Evolutionary conservation across 2,329 filamentous ascomycete genomes (phyloP), one percentile per base, ranked within the genome.

Genomic region (Calycina herbarum): DNA sequence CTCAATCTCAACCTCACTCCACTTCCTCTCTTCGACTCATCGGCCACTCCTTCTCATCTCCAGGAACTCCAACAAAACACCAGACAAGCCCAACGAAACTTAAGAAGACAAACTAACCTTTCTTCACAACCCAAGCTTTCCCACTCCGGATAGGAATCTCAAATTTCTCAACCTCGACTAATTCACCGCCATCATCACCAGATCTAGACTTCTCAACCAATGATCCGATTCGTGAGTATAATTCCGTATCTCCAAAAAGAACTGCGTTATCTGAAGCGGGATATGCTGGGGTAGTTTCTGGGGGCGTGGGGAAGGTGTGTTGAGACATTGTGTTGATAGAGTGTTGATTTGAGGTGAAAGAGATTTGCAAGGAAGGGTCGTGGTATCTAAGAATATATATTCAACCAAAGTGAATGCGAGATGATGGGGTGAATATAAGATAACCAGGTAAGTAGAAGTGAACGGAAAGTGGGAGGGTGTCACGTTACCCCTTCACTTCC

Each of bases 101-200:
- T 29, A 29, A 54, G 5, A 57, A 29, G 31, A 5, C 31, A 8
- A 24, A 65, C 69, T 17, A n/a, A 72, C 73, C 73, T 71, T 74
- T 73, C 57, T 86, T 83, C 0, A 90, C 91, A 59, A 84, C 82
- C 89, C 90, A 95, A 0, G 92, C 91, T 66, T 82, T 82, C 0
- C 89, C 92, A 1, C 89, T 91, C 40, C 92, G 87, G 35, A 93
- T 90, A 0, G 90, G 89, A 33, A 95, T 80, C 1, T 84, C 85
- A 69, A 90, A 89, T 6, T 85, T 79, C 2, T 83, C 74, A 5
- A 81, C 40, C 1, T 82, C 71, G 0, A 60, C 59, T 62, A 61
- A 61, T 68, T 71, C 8, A 51, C 63, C 4, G 35, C 62, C 1
- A 67, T 64, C 15, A 61, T 45, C 45, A 67, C 61, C 8, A 70